Evolutionary conservation across 2,329 filamentous ascomycete genomes (phyloP), one percentile per base, ranked within the genome.

Genomic region (Fusarium pseudonygamai): DNA sequence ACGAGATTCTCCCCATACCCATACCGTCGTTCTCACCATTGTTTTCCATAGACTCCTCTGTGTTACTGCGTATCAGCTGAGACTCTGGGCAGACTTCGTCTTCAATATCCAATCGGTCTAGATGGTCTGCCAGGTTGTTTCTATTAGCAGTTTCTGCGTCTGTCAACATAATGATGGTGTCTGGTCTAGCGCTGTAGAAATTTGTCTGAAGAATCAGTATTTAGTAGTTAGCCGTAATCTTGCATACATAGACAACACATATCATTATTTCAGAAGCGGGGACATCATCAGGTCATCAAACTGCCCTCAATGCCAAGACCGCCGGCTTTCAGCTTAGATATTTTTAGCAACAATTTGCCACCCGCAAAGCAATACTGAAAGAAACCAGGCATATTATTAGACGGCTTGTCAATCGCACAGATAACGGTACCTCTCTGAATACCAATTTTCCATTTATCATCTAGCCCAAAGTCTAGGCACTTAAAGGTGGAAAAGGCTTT

Each of bases 141-240:
- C 7, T 13, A 13, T 13, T 11, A 13, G 20, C 20, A 40, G 20
- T 14, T 13, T 14, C 20, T 22, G 3, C 4, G 37, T 40, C 20
- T 20, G 20, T 22, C 12, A 7, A 40, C 20, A 40, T 22, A 22
- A 13, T 12, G 18, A 39, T 20, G 37, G 7, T 39, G 22, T 12
- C 18, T 8, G 37, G 12, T 40, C 37, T 40, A 6, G 12, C 12
- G 37, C 20, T 14, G 37, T 8, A 22, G 12, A 4, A 40, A 8
- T 40, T 22, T 22, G 20, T 40, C 37, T 1, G 20, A 13, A 13
- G 20, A 7, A 39, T 39, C 2, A 12, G 5, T n/a, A 22, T 0
- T 13, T 7, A 22, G 7, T 40, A 2, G 10, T 20, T 40, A 4
- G 20, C 5, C 7, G 20, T 1, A 5, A 5, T 7, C 7, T 8